Base-by-base conservation (phyloP, 768 basidiomycete genomes). In the Tephrocybe sp. region DNA sequence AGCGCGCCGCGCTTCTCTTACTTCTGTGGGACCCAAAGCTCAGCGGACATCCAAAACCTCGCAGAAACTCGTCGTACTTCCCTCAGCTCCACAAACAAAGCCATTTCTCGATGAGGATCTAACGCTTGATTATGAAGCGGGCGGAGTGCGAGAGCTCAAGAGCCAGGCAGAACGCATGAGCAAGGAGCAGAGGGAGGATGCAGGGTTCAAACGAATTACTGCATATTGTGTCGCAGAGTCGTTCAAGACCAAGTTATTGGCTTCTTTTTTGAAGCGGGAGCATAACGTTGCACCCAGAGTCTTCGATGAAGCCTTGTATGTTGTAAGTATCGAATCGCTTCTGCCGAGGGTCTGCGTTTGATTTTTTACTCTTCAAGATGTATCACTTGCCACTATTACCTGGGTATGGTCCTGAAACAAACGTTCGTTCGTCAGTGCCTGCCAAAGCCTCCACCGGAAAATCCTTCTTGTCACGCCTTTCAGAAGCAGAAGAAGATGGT, bases 301-400 rank as follows among this genome's bases (percentile, higher is more conserved):
- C 0, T 98, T 92, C 57, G 95, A 97, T 64, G 95, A 98, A 69
- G 94, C 93, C 0, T 68, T 96, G 52, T 97, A 97, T 72, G 89
- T 85, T 49, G 94, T 95, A 54, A 71, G 90, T 78, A 15, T 21
- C n/a, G n/a, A n/a, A 5, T 2, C 19, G n/a, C 9, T 12, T 9
- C 5, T 13, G 24, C 21, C 35, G 55, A 13, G 22, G n/a, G 16
- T 13, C 39, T 45, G 8, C 19, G 15, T 46, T 9, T 51, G 26
- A 41, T 45, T 50, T 38, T 39, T 5, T 54, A 18, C 37, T 56
- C 18, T 13, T 32, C 13, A 53, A 94, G 93, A 86, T 95, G 74
- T 96, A 98, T 62, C 89, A 92, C 63, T 76, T 96, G 0, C 95
- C 95, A 1, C 75, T 98, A 3, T 76, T 97, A 13, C 92, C 95